Conservation (phyloP, 2,329 filamentous ascomycete species). For the Mycosphaerella sp. region DNA sequence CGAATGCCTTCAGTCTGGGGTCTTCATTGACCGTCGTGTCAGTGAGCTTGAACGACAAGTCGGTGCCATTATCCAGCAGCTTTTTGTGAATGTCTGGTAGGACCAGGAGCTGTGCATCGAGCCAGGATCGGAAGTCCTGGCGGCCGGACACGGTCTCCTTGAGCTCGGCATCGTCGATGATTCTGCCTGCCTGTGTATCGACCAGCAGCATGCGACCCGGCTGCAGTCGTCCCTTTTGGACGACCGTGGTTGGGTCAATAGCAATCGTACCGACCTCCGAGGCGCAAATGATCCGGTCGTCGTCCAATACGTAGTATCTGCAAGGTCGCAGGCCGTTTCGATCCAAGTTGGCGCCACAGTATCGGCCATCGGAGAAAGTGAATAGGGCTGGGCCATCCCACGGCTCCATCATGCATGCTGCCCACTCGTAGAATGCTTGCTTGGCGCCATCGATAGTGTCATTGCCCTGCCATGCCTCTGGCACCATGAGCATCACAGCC, state of each 20-base stretch:
- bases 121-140: constrained; percentile 81
- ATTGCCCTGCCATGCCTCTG: constrained; percentile 96
- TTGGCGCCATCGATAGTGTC: constrained; percentile 87
- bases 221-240: constrained; percentile 89
- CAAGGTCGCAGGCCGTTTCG: constrained; percentile 92
- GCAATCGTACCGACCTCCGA: constrained; percentile 92
- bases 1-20: constrained; percentile 74
- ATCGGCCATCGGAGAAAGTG: constrained; percentile 92
- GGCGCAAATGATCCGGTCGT: constrained; percentile 94
- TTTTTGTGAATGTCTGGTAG: constrained; percentile 67
- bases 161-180: constrained; percentile 89
- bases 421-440: constrained; percentile 97
- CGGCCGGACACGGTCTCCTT: constrained; percentile 83
- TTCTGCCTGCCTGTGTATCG: constrained; percentile 81
- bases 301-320: constrained; percentile 93
- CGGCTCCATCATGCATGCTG: constrained; percentile 96
- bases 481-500: constrained; percentile 97
- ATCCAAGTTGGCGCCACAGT: constrained; percentile 94
- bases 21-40: constrained; percentile 72
- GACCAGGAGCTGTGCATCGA: constrained; percentile 77
- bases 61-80: constrained; percentile 51
- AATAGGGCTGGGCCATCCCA: constrained; percentile 97
- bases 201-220: constrained; percentile 95
- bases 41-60: constrained; percentile 63
- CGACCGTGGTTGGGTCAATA: constrained; percentile 80